Base-by-base conservation (phyloP, 352 stramenopile genomes). In the Phytophthora quininea region DNA sequence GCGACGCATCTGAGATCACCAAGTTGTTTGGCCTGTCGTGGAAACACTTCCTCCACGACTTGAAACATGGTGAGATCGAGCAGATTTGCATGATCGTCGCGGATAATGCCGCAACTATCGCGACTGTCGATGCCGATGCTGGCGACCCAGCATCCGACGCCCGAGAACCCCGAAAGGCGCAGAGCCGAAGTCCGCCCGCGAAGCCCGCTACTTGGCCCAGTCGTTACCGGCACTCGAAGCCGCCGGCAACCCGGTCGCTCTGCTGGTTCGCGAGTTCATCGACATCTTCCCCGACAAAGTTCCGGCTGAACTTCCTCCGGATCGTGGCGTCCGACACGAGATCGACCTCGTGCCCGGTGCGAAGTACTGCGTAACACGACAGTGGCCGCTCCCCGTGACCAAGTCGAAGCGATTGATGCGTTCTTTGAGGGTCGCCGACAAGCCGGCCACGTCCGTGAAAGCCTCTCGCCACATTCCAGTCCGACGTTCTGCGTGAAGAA, bases 301-400 rank as follows among this genome's bases (percentile, higher is more conserved):
- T 0, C 70, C 58, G 15, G 60, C 60, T 0, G 37, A n/a, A 1
- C 48, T 77, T 4, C 62, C 65, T 0, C 24, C 54, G 0, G 65
- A 81, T 19, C 37, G 59, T 3, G 56, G 73, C 8, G 54, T 65
- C 0, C 54, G 67, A 3, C 59, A 82, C 29, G 71, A 82, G 49
- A 72, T 74, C 32, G 62, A 77, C 14, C 35, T 77, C 47, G 9
- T 60, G 19, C 58, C 49, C 10, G 64, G 63, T 0, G 57, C 63
- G 11, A 77, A 82, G 48, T 82, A 73, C 10, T 77, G 67, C 27
- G 57, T 69, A 9, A 73, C 65, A 12, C 64, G 67, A 50, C 35
- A 40, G 35, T 72, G 56, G 64, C 65, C 65, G 50, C 49, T 73
- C 3, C 65, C 3, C 43, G 52, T 3, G 58, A 64, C 1, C 65